Evolutionary conservation across 2,329 filamentous ascomycete genomes (phyloP).

Genomic region (Penicillium fuscoglaucum): DNA sequence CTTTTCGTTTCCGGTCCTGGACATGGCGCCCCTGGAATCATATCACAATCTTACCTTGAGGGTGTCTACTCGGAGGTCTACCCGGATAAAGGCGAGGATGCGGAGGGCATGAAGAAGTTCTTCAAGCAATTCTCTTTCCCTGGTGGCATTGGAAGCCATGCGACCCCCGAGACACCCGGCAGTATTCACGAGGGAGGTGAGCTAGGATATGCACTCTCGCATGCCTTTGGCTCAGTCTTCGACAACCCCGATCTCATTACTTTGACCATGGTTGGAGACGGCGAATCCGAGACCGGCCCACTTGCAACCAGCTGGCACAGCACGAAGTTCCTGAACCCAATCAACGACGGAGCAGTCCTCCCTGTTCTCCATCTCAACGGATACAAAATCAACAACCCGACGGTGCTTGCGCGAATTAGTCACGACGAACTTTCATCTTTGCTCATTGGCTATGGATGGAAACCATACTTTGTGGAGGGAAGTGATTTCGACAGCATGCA

Average conservation of each 20-base stretch:
- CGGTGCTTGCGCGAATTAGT: slow-evolving; percentile 69
- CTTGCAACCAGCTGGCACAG: slow-evolving; percentile 79
- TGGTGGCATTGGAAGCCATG: slow-evolving; percentile 74
- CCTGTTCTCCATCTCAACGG: slow-evolving; percentile 78
- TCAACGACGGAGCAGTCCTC: slow-evolving; percentile 73
- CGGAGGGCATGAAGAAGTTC: slow-evolving; percentile 69
- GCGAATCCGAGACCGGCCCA: slow-evolving; percentile 78
- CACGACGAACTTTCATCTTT: slow-evolving; percentile 70
- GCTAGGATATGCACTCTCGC: slow-evolving; percentile 76
- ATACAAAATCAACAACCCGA: slow-evolving; percentile 84
- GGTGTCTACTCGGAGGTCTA: slow-evolving; percentile 77
- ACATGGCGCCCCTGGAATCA: slow-evolving; percentile 73
- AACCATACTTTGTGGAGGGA: slow-evolving; percentile 77
- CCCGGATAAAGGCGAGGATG: slow-evolving; percentile 68
- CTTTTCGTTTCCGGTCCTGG: slow-evolving; percentile 76
- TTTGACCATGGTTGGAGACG: slow-evolving; percentile 76
- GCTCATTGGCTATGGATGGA: slow-evolving; percentile 74
- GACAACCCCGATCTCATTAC: slow-evolving; percentile 74
- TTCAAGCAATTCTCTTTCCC: slow-evolving; percentile 85
- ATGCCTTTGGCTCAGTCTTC: slow-evolving; percentile 75
- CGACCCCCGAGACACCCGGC: slow-evolving; percentile 75
- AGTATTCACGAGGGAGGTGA: slow-evolving; percentile 78
- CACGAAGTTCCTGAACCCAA: slow-evolving; percentile 78
- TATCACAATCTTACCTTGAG: slow-evolving; percentile 75
- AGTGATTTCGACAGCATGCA: slow-evolving; percentile 73